These are phyloP conservation scores for Limnomonas spitsbergensis DNA, from an alignment of 139 green algal species.

Conservation along the genomic window DNA sequence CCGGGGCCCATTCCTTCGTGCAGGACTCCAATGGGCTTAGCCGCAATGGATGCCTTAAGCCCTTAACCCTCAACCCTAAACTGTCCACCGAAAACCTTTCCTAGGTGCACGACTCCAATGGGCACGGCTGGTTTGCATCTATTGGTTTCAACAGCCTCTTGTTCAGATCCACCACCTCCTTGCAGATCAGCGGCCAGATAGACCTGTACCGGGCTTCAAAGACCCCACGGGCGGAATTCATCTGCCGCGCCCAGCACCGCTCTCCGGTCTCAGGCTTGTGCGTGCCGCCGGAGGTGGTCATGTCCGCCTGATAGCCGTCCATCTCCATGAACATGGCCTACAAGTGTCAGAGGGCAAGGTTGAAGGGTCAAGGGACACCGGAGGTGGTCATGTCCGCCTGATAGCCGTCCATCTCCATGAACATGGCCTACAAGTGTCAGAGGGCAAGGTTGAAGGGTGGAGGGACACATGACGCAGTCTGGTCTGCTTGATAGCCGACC, in stretches of 20 bases:
- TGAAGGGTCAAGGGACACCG: no score
- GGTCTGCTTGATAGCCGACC: not conserved
- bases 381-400: not conserved
- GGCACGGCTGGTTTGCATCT: not conserved
- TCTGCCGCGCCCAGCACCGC: not conserved
- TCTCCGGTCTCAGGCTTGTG: not conserved
- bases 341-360: no score
- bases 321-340: not conserved
- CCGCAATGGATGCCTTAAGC: no score
- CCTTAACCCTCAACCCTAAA: no score
- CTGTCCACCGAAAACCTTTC: no score
- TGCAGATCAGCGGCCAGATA: not conserved
- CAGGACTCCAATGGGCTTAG: no score
- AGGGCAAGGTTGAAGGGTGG: no score
- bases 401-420: not conserved
- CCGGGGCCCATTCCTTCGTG: no score
- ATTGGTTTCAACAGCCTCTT: not conserved
- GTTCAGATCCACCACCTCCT: not conserved
- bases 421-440: not conserved
- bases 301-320: not conserved
- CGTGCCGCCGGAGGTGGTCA: not conserved
- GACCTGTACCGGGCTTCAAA: not conserved
- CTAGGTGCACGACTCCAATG: not conserved
- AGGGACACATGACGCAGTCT: not conserved
- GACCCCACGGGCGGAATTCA: not conserved